These are phyloP conservation scores for Wickerhamomyces rabaulensis DNA, from an alignment of 805 yeast species.

Conservation along the genomic window DNA sequence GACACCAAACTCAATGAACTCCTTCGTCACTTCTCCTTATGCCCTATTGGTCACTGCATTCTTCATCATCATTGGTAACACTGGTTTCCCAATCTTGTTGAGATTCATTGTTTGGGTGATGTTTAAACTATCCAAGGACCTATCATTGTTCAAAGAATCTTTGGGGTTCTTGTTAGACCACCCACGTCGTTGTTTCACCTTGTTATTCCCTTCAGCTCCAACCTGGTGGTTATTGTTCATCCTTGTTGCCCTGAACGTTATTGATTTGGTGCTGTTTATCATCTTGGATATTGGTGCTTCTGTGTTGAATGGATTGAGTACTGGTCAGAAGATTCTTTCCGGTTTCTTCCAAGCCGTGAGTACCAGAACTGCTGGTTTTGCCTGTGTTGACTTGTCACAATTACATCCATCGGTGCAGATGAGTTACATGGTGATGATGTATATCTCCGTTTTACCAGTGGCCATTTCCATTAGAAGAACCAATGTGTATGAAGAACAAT, in stretches of 20 bases:
- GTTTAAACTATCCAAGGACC: conserved; percentile 59
- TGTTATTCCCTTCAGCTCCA: conserved; percentile 86
- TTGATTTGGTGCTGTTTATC: conserved; percentile 77
- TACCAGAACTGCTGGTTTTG: conserved; percentile 91
- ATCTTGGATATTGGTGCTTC: conserved; percentile 62
- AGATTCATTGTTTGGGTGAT: conserved; percentile 79
- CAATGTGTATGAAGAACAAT: conserved; percentile 96
- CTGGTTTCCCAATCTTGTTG: conserved; percentile 85
- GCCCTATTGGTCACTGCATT: conserved; percentile 58
- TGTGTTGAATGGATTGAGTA: conserved; percentile 48
- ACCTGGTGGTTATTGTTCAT: conserved; percentile 92
- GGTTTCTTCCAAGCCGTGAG: conserved; percentile 90
- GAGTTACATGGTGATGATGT: conserved; percentile 95
- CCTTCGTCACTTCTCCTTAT: conserved; percentile 61
- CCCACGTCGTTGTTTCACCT: conserved; percentile 94
- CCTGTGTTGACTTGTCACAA: conserved; percentile 60
- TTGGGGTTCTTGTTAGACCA: conserved; percentile 85
- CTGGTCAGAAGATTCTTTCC: conserved; percentile 67
- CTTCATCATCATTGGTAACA: conserved; percentile 86
- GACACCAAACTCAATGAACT: conserved; percentile 73
- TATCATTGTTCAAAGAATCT: conserved; percentile 65
- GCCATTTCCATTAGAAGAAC: conserved; percentile 96
- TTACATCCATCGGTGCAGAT: conserved; percentile 92
- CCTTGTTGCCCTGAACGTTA: conserved; percentile 62
- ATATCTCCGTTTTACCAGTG: conserved; percentile 90